phyloP scores from a whole-genome alignment of 345 rosid species.

The Odontarrhena argentea region DNA sequence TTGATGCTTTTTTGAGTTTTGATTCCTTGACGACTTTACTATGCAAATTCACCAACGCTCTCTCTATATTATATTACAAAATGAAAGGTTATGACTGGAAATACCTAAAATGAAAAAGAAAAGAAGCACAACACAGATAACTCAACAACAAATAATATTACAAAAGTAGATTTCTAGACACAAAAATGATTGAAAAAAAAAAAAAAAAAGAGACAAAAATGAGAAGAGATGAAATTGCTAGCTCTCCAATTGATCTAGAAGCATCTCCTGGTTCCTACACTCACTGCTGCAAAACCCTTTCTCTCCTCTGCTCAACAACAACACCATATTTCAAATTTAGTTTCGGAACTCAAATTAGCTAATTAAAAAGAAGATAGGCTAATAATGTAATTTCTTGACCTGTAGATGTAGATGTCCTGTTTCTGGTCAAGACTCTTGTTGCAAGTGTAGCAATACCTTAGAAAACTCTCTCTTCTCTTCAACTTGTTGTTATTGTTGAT shows the following conservation, averaged over 20 bases:
- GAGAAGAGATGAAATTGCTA: constrained; percentile 5
- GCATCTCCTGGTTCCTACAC: constrained; percentile 78
- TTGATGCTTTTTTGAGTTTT: background rate
- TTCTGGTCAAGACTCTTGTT: constrained; percentile 68
- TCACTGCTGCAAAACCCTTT: constrained; percentile 80
- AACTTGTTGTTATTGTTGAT: background rate
- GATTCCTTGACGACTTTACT: no score
- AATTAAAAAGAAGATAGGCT: background rate
- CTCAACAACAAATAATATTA: background rate
- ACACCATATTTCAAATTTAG: constrained; percentile 7
- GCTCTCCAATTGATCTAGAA: constrained; percentile 53
- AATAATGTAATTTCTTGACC: constrained; percentile 37
- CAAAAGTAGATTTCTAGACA: constrained; percentile 20
- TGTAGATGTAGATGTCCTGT: constrained; percentile 64
- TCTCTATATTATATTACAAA: background rate
- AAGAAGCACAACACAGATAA: background rate
- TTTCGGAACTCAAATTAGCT: background rate
- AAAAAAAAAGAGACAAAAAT: background rate
- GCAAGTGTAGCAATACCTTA: constrained; percentile 55
- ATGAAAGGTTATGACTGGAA: constrained; percentile 18
- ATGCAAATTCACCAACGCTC: background rate
- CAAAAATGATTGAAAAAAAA: constrained; percentile 5
- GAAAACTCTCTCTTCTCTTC: constrained; percentile 5
- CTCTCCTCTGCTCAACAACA: constrained; percentile 65
- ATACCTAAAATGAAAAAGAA: background rate